Evolutionary conservation across 441 rosid species (phyloP), one percentile per base, ranked within the genome.

Genomic region (Eruca vesicaria): DNA sequence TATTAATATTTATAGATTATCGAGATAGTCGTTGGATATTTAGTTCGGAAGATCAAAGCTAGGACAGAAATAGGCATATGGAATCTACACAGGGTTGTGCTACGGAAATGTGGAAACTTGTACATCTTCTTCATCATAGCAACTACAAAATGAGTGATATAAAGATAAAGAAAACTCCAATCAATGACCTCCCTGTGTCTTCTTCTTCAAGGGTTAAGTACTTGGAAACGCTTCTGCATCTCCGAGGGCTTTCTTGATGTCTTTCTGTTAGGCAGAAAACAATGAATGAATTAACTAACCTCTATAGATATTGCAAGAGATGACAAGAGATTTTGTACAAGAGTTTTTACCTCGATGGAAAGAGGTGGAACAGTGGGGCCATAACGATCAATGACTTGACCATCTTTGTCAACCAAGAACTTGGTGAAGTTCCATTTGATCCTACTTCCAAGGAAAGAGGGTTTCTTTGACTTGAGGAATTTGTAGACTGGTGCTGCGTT

Each of bases 371-470:
- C 87, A 12, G 83, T 75, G 9, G 93, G 59, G 72, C 87, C 59
- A 60, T 86, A 88, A 36, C 93, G 93, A 60, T 57, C 74, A 18
- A 85, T 56, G 72, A 80, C 87, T 5, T 21, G 60, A 10, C 93
- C 93, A 29, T 86, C 86, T 72, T 66, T 85, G 19, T 78, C 83
- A 21, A 86, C 82, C 77, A 88, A 82, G 75, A 88, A 88, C 84
- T 88, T 88, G n/a, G 89, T 84, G 71, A 88, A 88, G 68, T 88
- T 88, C 93, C 93, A 88, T 68, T 88, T 85, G 71, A 88, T 84
- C 66, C 89, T 76, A 36, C 85, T 63, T 55, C 93, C 88, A 20
- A 85, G 6, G 58, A 69, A 77, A 26, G 89, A 82, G 2, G 73
- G 6, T 64, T 82, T 82, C 29, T 66, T 86, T 18, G 88, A 66